Evolutionary conservation across 1,284 basidiomycete species (phyloP).

Genomic region (Trametes versicolor): DNA sequence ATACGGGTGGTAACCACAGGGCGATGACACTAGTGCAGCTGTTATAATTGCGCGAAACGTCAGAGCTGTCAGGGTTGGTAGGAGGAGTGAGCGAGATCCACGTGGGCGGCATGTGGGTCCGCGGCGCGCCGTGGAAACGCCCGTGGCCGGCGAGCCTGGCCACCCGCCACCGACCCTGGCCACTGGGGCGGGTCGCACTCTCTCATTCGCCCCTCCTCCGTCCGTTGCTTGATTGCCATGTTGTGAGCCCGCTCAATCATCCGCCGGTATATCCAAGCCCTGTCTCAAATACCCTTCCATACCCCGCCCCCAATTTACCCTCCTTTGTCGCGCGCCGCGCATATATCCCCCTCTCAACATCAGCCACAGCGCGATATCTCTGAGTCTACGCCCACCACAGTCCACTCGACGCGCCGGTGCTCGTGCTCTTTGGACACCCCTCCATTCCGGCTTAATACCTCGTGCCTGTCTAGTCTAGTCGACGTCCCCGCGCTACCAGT

Average conservation of each 20-base stretch:
- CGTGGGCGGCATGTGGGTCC: not conserved
- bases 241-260: slow-evolving; percentile 21
- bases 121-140: not conserved
- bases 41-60: not conserved
- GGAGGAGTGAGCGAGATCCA: not conserved
- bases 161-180: not conserved
- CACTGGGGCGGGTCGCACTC: not conserved
- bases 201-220: not conserved
- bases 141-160: not conserved
- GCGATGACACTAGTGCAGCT: not conserved
- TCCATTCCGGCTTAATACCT: not conserved
- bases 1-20: not conserved
- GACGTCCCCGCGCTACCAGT: not conserved
- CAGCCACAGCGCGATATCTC: not conserved
- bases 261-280: slow-evolving; percentile 2
- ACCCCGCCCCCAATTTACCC: slow-evolving; percentile 15
- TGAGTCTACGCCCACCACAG: not conserved
- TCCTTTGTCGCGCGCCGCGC: slow-evolving; percentile 24
- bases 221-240: slow-evolving; percentile 28
- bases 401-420: slow-evolving; percentile 11
- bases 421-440: not conserved
- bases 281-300: slow-evolving; percentile 11
- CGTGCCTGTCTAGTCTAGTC: not conserved
- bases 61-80: not conserved
- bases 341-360: slow-evolving; percentile 23